Evolutionary conservation across 345 rosid species (phyloP), one percentile per base, ranked within the genome.

Genomic region (Pistacia atlantica): DNA sequence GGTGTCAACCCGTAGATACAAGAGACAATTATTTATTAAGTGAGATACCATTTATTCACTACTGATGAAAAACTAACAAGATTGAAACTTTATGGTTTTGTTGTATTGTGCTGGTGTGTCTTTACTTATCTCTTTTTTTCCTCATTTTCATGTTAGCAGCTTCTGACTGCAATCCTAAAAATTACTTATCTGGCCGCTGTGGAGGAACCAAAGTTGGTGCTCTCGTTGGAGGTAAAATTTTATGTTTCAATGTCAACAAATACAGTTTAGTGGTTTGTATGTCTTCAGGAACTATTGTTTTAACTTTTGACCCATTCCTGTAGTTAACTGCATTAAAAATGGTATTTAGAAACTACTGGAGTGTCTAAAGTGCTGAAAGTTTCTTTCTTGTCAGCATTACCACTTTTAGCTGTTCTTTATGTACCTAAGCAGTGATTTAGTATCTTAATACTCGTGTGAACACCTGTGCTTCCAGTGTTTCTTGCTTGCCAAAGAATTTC

Each of bases 171-270:
- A 79, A 14, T 69, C 74, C 88, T 72, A 80, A 84, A 6, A 82
- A n/a, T 65, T 89, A 81, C 37, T 5, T 85, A 18, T 64, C 72
- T 75, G 83, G 89, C 63, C 65, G 38, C 52, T 90, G 97, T 61
- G 78, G 85, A 37, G 87, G 85, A 80, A 65, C 85, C 5, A 84
- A 51, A 71, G 69, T 89, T 11, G 87, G 75, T 71, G 80, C 83
- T 73, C 82, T 93, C 66, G 74, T 91, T 77, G 97, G 93, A 91
- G 98, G 98, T 95, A 84, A 82, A 25, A 4, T 12, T 54, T 20
- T 64, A 38, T 38, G 22, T 73, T 62, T 62, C 31, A 49, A 31
- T 11, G 45, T 45, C 52, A 51, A 51, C n/a, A 16, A 20, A 12
- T 54, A 18, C 6, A 25, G 7, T 10, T 52, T 0, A 16, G 22